Evolutionary conservation across 2,329 filamentous ascomycete species (phyloP).

Genomic region (Fusarium papillatum): DNA sequence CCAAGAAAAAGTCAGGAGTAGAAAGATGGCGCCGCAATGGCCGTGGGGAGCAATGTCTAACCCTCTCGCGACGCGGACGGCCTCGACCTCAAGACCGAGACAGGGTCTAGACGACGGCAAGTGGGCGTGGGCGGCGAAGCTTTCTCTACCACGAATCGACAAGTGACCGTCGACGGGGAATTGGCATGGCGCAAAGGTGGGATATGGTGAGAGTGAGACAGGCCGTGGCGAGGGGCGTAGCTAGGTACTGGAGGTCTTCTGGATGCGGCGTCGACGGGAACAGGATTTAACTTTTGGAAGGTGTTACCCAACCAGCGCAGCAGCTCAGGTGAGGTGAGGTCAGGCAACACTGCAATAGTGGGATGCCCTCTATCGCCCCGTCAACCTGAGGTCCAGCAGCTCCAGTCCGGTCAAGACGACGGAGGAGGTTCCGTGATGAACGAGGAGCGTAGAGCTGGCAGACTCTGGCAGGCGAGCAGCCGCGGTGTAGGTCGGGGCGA

Average conservation of each 20-base stretch:
- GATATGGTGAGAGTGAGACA: slow-evolving; percentile 33
- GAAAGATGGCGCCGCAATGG: slow-evolving; percentile 24
- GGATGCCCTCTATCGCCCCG: background rate
- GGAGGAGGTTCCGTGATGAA: background rate
- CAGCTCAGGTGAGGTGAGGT: slow-evolving; percentile 16
- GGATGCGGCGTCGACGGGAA: slow-evolving; percentile 35
- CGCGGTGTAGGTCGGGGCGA: slow-evolving; percentile 1
- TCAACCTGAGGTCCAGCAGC: slow-evolving; percentile 3
- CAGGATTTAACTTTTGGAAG: slow-evolving; percentile 36
- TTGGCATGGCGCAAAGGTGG: slow-evolving; percentile 39
- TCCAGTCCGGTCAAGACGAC: background rate
- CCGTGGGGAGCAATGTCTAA: slow-evolving; percentile 16
- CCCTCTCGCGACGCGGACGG: slow-evolving; percentile 10
- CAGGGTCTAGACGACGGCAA: slow-evolving; percentile 20
- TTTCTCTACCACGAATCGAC: slow-evolving; percentile 37
- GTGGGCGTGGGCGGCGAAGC: slow-evolving; percentile 19
- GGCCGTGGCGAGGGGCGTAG: slow-evolving; percentile 33
- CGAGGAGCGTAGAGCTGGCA: background rate
- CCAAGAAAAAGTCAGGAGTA: slow-evolving; percentile 7
- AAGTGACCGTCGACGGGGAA: slow-evolving; percentile 32
- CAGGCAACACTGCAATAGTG: slow-evolving; percentile 28
- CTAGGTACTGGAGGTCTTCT: slow-evolving; percentile 23
- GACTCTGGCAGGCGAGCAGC: background rate
- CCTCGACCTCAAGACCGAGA: slow-evolving; percentile 29
- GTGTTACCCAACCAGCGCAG: slow-evolving; percentile 25